Evolutionary conservation across 1,139 yeast species (phyloP).

Genomic region (Pichia sp.): DNA sequence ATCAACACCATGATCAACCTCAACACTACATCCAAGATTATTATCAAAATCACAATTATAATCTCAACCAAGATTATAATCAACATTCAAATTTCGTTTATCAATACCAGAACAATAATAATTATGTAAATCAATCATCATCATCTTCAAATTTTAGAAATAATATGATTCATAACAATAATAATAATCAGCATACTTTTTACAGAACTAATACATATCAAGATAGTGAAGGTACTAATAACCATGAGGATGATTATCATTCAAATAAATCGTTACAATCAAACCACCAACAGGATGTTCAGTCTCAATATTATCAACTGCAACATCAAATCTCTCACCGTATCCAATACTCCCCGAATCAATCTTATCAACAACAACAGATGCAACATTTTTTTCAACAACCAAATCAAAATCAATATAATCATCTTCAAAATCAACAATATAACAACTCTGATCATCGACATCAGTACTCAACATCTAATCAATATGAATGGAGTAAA

Average conservation of each 20-base stretch:
- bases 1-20: not conserved
- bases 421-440: not conserved
- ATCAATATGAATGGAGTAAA: not conserved
- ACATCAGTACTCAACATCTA: not conserved
- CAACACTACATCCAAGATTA: no score
- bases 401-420: not conserved
- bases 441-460: not conserved
- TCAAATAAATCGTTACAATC: not conserved
- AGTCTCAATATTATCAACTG: not conserved
- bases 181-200: not conserved
- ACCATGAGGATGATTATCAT: not conserved
- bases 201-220: not conserved
- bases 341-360: not conserved
- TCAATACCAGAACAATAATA: not conserved
- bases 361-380: not conserved
- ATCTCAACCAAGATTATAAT: not conserved
- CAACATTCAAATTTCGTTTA: not conserved
- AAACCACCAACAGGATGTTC: not conserved
- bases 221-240: not conserved
- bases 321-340: not conserved
- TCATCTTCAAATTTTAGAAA: not conserved
- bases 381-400: not conserved
- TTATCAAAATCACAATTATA: no score
- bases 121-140: not conserved
- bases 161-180: not conserved